Conservation (phyloP, 73 alveolate genomes). For the Paramecium octaurelia region DNA sequence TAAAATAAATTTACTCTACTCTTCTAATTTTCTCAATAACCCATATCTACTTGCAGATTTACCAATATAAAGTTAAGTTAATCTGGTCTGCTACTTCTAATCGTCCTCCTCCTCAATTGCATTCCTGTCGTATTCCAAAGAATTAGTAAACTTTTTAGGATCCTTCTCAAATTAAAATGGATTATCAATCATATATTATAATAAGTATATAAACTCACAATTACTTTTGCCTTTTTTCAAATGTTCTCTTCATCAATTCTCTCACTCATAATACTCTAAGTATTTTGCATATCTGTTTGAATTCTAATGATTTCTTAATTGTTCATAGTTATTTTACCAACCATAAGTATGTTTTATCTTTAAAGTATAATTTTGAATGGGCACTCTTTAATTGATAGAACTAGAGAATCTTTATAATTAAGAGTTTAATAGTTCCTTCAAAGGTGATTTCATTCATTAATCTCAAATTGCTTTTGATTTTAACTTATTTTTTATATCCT, state of each 20-base stretch:
- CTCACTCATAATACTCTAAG: neutral
- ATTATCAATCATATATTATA: neutral
- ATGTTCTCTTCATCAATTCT: neutral
- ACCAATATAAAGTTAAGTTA: neutral
- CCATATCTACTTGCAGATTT: slow-evolving; percentile 18
- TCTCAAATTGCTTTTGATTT: no score
- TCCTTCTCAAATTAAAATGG: neutral
- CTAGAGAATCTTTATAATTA: no score
- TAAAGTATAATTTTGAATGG: no score
- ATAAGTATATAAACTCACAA: neutral
- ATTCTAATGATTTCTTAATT: no score
- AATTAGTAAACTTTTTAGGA: neutral
- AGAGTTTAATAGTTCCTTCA: no score
- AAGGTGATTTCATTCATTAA: no score
- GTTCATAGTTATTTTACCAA: no score
- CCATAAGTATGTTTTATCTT: no score
- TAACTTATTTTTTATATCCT: no score
- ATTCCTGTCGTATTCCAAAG: neutral
- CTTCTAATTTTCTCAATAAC: slow-evolving; percentile 11
- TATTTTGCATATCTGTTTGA: no score
- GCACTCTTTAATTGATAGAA: no score
- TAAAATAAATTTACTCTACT: slow-evolving; percentile 12
- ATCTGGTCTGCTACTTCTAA: neutral
- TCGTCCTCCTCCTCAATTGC: neutral
- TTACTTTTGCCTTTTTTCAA: slow-evolving; percentile 45